phyloP scores from a whole-genome alignment of 768 basidiomycete genomes.

The Boletus eberwhitei region DNA sequence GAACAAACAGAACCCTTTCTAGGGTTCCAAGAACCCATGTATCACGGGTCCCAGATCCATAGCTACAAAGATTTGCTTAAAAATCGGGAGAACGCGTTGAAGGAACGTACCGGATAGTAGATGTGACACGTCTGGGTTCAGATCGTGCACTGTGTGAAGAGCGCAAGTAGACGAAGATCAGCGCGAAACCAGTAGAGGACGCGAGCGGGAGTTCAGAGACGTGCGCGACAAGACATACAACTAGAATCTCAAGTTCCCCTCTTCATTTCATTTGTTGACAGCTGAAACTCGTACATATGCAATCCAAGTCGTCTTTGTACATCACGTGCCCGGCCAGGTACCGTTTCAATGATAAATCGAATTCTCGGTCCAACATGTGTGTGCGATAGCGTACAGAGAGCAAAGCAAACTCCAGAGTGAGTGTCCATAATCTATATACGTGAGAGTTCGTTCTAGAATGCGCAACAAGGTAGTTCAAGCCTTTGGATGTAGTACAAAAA shows the following conservation, averaged over 20 bases:
- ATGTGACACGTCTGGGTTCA: neutral
- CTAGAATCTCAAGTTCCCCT: neutral
- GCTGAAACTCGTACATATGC: neutral
- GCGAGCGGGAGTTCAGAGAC: neutral
- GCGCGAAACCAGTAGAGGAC: neutral
- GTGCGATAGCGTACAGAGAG: slow-evolving; percentile 24
- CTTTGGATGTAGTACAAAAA: slow-evolving; percentile 6
- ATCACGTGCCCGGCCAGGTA: slow-evolving; percentile 10
- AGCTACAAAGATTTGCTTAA: slow-evolving; percentile 1
- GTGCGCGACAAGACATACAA: neutral
- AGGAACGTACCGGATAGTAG: slow-evolving; percentile 6
- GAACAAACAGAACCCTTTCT: neutral
- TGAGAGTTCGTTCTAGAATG: slow-evolving; percentile 23
- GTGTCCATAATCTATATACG: slow-evolving; percentile 32
- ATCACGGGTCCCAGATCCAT: neutral
- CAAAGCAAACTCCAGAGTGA: slow-evolving; percentile 21
- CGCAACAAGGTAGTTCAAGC: slow-evolving; percentile 7
- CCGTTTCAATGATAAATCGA: slow-evolving; percentile 11
- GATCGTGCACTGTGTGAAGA: neutral
- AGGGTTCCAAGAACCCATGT: neutral
- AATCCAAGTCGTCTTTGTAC: neutral
- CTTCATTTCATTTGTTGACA: no score
- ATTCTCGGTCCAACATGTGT: slow-evolving; percentile 12
- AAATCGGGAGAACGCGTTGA: neutral
- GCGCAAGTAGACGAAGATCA: slow-evolving; percentile 15